Percentiles rank a stretch among this genome's conserved stretches.
phyloP scores from a whole-genome alignment of 805 yeast species.

The Saturnispora diversa region DNA sequence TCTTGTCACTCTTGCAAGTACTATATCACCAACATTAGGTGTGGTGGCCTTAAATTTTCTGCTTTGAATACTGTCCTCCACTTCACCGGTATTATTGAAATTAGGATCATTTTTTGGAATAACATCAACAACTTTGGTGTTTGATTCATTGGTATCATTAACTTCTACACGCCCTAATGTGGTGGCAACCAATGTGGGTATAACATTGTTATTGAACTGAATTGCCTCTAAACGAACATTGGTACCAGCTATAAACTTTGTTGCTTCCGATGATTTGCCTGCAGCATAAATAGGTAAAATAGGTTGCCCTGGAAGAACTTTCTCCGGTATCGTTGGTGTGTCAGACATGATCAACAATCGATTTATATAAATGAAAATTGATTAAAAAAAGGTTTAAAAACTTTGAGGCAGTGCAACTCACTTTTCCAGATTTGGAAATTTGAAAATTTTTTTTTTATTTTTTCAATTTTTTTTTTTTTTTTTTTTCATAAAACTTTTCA shows the following conservation, averaged over 20 bases:
- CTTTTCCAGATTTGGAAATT: not conserved
- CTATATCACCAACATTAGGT: conserved; percentile 81
- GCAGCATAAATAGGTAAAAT: conserved; percentile 48
- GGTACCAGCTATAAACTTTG: conserved; percentile 49
- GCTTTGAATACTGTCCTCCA: not conserved
- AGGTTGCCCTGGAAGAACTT: conserved; percentile 76
- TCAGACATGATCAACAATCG: no score
- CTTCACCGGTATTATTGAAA: conserved; percentile 5
- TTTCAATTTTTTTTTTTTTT: no score
- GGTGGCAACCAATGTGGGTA: conserved; percentile 45
- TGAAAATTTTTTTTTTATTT: conserved; percentile 10
- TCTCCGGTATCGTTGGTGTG: conserved; percentile 30
- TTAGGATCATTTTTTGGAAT: conserved; percentile 21
- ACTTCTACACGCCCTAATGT: conserved; percentile 50
- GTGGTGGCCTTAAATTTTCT: conserved; percentile 33
- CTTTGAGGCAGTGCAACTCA: conserved; percentile 6
- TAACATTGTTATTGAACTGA: conserved; percentile 30
- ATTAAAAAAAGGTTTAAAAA: not conserved
- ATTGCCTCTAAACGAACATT: conserved; percentile 52
- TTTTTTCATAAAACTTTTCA: conserved; percentile 6
- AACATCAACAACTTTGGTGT: conserved; percentile 16
- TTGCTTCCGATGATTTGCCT: conserved; percentile 12
- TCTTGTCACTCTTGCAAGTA: conserved; percentile 64
- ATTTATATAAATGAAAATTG: not conserved
- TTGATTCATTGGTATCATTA: conserved; percentile 3